Evolutionary conservation across 2,329 filamentous ascomycete genomes (phyloP).

Genomic region (Beauveria australis): DNA sequence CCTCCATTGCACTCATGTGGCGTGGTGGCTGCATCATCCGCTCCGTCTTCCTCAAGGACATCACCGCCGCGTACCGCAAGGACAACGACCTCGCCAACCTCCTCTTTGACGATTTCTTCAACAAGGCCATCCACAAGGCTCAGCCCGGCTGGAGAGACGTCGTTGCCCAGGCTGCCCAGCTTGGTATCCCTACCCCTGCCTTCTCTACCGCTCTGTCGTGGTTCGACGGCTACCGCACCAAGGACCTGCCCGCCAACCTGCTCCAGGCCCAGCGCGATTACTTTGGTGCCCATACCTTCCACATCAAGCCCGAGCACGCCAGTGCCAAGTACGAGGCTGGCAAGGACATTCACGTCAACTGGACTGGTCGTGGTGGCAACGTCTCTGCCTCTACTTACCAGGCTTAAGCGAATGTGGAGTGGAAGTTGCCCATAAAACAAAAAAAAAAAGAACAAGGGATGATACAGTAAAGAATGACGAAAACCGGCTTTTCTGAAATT

Average conservation of each 20-base stretch:
- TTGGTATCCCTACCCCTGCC: constrained; percentile 91
- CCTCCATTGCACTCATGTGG: constrained; percentile 99
- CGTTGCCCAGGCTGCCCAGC: constrained; percentile 81
- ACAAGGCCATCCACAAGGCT: constrained; percentile 95
- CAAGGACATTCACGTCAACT: constrained; percentile 97
- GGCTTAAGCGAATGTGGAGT: constrained; percentile 52
- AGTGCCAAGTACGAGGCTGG: constrained; percentile 73
- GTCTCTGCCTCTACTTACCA: constrained; percentile 96
- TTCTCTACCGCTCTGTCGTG: constrained; percentile 97
- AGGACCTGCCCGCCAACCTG: constrained; percentile 94
- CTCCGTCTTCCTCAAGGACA: constrained; percentile 99
- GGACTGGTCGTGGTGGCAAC: constrained; percentile 96
- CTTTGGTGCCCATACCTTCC: constrained; percentile 93
- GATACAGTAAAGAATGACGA: constrained; percentile 5
- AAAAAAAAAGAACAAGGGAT: background rate
- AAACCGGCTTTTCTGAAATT: constrained; percentile 4
- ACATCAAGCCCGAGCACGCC: constrained; percentile 72
- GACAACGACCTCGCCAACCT: constrained; percentile 96
- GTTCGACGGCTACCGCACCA: constrained; percentile 98
- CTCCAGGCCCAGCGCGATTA: constrained; percentile 99
- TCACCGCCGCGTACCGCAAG: constrained; percentile 91
- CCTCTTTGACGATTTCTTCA: constrained; percentile 99
- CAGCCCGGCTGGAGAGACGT: constrained; percentile 89
- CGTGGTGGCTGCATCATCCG: constrained; percentile 99
- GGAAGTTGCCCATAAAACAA: background rate